Base-by-base conservation (phyloP, 768 basidiomycete genomes). In the Fomitopsis serialis region DNA sequence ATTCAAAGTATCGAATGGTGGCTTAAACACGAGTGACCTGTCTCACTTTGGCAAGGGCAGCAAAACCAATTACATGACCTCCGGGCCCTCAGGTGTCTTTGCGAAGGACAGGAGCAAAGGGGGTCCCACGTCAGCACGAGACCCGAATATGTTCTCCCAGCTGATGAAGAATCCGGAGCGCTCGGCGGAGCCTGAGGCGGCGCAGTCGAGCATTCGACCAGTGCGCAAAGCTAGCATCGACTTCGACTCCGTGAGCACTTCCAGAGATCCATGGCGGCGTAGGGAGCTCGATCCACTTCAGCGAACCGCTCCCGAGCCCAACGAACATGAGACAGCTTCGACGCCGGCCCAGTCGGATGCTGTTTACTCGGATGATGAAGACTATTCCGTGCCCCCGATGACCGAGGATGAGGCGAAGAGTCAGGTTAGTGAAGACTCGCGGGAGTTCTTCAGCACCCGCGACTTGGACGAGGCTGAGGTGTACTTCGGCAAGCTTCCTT, bases 81-180 rank as follows among this genome's bases (percentile, higher is more conserved):
- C 96, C 66, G 92, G 91, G 7, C 92, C 94, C 2, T 80, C 82
- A 54, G 88, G 87, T 57, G 86, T 95, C 23, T 97, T 95, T 68
- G 76, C 80, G 62, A 87, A 84, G 74, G 87, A 89, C 68, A 79
- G 78, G 17, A 67, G 57, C 61, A 85, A 88, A 68, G 60, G 65
- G 34, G 78, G 85, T 7, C 85, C 88, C 58, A 70, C 76, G 8
- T 68, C 95, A 8, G 88, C 90, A 8, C 82, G 92, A 45, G 82
- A 85, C n/a, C 82, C 75, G 61, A 94, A 93, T 69, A 93, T 92
- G 85, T 93, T 93, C 73, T 85, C 84, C 22, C 86, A 89, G 82
- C 84, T 94, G 48, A 81, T 79, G 58, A 81, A 85, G 65, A 76
- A 74, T 56, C 58, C 77, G 8, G 84, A 86, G 58, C 77, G 80